phyloP scores from a whole-genome alignment of 176 grass and related monocot species.

The Ampelocalamus luodianensis region DNA sequence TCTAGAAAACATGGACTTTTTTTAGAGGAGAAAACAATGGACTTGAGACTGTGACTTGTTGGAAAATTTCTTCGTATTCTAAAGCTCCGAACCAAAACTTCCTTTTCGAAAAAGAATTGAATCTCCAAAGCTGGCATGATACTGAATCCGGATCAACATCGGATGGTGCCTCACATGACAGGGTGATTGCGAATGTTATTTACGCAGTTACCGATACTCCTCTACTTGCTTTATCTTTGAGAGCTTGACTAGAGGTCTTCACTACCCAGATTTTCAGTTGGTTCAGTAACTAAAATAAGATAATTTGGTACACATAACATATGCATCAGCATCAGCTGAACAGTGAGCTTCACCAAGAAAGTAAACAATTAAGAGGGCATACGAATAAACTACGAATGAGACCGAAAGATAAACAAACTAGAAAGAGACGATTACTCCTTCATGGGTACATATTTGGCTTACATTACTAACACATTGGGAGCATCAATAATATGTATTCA shows the following conservation, averaged over 20 bases:
- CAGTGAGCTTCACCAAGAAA: slow-evolving; percentile 26
- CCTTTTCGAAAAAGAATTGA: background rate
- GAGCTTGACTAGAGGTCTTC: background rate
- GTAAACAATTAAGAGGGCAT: background rate
- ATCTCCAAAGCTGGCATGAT: background rate
- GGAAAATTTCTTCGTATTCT: background rate
- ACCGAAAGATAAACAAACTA: background rate
- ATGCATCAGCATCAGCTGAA: background rate
- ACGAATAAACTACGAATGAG: background rate
- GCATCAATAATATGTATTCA: no score
- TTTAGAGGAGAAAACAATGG: slow-evolving; percentile 25
- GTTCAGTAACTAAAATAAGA: background rate
- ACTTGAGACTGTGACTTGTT: background rate
- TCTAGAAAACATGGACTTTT: background rate
- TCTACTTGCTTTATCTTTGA: background rate
- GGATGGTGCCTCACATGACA: background rate
- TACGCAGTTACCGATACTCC: background rate
- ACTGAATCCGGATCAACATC: slow-evolving; percentile 12
- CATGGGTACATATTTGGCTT: background rate
- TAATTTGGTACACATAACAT: background rate
- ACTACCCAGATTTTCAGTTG: background rate
- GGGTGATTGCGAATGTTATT: background rate
- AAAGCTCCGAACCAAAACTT: background rate
- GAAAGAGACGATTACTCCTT: background rate
- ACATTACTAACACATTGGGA: no score